Evolutionary conservation across 2,329 filamentous ascomycete species (phyloP), one percentile per base, ranked within the genome.

Genomic region (Ceratocystis huliohia): DNA sequence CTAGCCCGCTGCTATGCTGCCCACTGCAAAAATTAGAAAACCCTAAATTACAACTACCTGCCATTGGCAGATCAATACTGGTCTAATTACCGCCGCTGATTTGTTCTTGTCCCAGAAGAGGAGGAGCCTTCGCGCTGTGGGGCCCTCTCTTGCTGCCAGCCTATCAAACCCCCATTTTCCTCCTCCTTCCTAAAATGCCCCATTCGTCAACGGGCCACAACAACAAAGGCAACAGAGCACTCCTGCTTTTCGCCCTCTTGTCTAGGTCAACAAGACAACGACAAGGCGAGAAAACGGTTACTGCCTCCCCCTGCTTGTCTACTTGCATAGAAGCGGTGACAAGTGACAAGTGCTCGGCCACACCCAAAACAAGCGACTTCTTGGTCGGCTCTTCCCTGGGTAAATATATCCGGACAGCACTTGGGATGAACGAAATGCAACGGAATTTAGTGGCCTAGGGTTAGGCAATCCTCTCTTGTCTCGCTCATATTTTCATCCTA

Each of bases 371-470:
- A 28, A 63, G 10, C 10, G 2, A 37, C 59, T 22, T 17, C 48
- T 50, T 44, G 3, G 20, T n/a, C 41, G 61, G 61, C 44, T 63
- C 15, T 28, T 46, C 17, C 41, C 10, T 30, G 61, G 61, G 22
- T 63, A 63, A 63, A 63, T 45, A 37, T 28, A 63, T 50, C 61
- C 50, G 37, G 13, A 48, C 61, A 41, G 1, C 10, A 57, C 53
- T 57, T 57, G 22, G 13, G 28, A 57, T 57, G 28, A 57, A 33
- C 13, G 10, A 57, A 33, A 57, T 57, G 28, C 53, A 17, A 57
- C 53, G 20, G 15, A 13, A 63, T 63, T 63, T 45, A 22, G 10
- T 5, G 20, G 53, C 7, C 37, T 59, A 45, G 15, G 41, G 50
- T 45, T 59, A 61, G 37, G 10, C 37, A 15, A 4, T 41, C 10